Evolutionary conservation across 371 early-diverging fungal species (phyloP).

Genomic region (Mortierella sp.): DNA sequence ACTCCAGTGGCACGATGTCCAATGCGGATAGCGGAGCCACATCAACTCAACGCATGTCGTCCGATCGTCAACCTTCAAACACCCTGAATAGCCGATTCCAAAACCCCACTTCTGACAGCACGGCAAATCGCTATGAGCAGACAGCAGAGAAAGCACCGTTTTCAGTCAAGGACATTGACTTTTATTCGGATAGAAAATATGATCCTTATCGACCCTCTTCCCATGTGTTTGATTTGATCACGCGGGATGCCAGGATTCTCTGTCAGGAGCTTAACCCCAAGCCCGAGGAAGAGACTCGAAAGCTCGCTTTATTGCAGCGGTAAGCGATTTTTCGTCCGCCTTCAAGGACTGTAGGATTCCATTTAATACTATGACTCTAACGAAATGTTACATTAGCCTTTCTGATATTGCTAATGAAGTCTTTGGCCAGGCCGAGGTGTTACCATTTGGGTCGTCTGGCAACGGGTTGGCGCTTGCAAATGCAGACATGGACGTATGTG

Average conservation of each 20-base stretch:
- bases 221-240: constrained; percentile 32
- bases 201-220: constrained; percentile 50
- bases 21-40: not conserved
- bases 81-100: constrained; percentile 21
- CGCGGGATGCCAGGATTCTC: constrained; percentile 30
- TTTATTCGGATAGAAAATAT: constrained; percentile 51
- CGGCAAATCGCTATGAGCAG: constrained; percentile 3
- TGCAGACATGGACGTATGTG: constrained; percentile 60
- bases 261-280: constrained; percentile 44
- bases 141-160: constrained; percentile 21
- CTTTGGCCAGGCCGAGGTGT: constrained; percentile 51
- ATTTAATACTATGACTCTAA: not conserved
- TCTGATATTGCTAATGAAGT: constrained; percentile 40
- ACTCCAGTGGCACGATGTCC: not conserved
- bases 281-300: constrained; percentile 50
- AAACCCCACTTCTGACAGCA: not conserved
- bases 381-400: constrained; percentile 11
- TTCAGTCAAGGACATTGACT: constrained; percentile 50
- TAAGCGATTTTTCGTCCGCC: not conserved
- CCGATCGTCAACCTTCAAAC: constrained; percentile 10
- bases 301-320: constrained; percentile 34
- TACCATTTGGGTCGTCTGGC: constrained; percentile 58
- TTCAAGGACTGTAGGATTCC: not conserved
- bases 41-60: not conserved
- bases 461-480: constrained; percentile 58